A percentile compares a stretch with the other conserved stretches of the same genome.
Evolutionary conservation across 768 basidiomycete species (phyloP).

Genomic region (Wakefieldia striispora): DNA sequence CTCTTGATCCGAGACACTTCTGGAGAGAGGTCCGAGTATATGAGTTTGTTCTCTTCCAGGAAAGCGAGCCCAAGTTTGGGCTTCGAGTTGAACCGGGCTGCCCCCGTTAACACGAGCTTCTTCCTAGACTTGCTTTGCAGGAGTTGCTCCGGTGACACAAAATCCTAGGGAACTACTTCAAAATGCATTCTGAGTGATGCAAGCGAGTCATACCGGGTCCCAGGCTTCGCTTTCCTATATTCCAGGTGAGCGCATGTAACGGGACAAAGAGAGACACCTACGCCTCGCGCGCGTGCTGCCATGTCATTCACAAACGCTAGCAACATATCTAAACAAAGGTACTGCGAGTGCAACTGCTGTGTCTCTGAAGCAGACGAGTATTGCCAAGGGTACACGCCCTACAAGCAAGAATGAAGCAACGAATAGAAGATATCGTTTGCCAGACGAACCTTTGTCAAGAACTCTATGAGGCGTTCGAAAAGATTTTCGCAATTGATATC

Average conservation of each 20-base stretch:
- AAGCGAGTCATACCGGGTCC: slow-evolving; percentile 51
- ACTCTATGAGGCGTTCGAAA: slow-evolving; percentile 85
- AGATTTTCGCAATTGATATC: slow-evolving; percentile 96
- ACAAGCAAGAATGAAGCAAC: slow-evolving; percentile 5
- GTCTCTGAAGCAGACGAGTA: slow-evolving; percentile 55
- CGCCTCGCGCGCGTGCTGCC: slow-evolving; percentile 61
- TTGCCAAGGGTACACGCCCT: slow-evolving; percentile 81
- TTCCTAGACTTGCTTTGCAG: slow-evolving; percentile 79
- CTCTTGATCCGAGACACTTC: slow-evolving; percentile 58
- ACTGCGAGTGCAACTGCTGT: slow-evolving; percentile 76
- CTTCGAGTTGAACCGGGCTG: slow-evolving; percentile 86
- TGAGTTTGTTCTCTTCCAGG: slow-evolving; percentile 89
- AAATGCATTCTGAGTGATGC: neutral
- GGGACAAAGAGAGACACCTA: slow-evolving; percentile 26
- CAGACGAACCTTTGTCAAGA: slow-evolving; percentile 73
- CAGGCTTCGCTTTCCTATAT: slow-evolving; percentile 49
- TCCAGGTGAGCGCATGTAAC: slow-evolving; percentile 9
- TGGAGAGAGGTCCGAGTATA: slow-evolving; percentile 63
- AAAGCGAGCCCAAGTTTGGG: slow-evolving; percentile 89
- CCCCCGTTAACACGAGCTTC: slow-evolving; percentile 79
- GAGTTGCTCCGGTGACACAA: slow-evolving; percentile 54
- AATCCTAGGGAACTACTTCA: slow-evolving; percentile 40
- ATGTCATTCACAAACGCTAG: slow-evolving; percentile 87
- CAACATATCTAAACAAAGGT: slow-evolving; percentile 84
- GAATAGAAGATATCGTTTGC: neutral